phyloP scores from a whole-genome alignment of 495 filamentous ascomycete species.

The Alectoria sarmentosa region DNA sequence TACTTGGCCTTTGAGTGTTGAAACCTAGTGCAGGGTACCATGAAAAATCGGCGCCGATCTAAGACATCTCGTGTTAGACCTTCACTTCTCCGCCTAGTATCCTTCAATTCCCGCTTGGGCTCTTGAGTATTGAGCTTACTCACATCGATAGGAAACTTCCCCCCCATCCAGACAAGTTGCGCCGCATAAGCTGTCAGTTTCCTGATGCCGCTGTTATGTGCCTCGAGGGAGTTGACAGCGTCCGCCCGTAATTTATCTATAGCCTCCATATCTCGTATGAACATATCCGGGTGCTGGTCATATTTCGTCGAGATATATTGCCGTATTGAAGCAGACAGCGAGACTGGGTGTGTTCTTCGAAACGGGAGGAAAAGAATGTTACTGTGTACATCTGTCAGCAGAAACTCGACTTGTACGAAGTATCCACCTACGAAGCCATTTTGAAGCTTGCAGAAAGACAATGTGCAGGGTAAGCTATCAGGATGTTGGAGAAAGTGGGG shows the following conservation, averaged over 20 bases:
- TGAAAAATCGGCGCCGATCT: conserved; percentile 92
- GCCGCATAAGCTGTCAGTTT: conserved; percentile 85
- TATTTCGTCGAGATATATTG: conserved; percentile 98
- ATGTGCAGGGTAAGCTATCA: neutral
- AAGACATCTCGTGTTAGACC: conserved; percentile 7
- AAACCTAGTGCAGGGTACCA: conserved; percentile 95
- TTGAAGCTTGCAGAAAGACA: neutral
- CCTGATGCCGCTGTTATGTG: conserved; percentile 80
- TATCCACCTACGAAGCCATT: conserved; percentile 19
- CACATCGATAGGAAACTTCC: conserved; percentile 96
- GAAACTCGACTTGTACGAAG: neutral
- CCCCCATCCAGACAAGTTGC: conserved; percentile 87
- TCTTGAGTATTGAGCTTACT: conserved; percentile 28
- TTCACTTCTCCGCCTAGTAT: conserved; percentile 3
- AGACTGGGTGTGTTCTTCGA: conserved; percentile 70
- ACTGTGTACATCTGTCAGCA: conserved; percentile 23
- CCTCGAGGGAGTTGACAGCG: conserved; percentile 79
- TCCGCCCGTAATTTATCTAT: conserved; percentile 77
- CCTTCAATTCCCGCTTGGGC: conserved; percentile 4
- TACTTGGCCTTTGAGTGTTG: conserved; percentile 66
- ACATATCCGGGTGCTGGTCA: conserved; percentile 99
- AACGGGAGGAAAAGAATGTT: conserved; percentile 70
- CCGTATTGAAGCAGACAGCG: conserved; percentile 73
- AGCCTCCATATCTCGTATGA: conserved; percentile 76
- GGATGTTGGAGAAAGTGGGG: neutral